phyloP scores from a whole-genome alignment of 2,329 filamentous ascomycete genomes.

The Hymenoscyphus fraxineus region DNA sequence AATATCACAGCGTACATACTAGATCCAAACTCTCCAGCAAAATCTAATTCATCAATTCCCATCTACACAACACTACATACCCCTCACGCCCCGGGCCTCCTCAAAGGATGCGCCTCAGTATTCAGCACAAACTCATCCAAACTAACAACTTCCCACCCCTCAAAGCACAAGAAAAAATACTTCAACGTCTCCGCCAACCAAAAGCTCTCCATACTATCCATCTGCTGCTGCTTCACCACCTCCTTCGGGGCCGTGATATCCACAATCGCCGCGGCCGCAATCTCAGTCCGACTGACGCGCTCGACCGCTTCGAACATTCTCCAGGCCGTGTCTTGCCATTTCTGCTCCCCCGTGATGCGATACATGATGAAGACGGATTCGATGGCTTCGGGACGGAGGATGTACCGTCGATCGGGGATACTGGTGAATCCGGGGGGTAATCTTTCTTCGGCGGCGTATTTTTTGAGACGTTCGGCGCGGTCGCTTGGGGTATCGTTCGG shows the following conservation, averaged over 20 bases:
- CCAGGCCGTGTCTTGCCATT: constrained; percentile 44
- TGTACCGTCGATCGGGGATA: constrained; percentile 40
- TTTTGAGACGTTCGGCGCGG: constrained; percentile 10
- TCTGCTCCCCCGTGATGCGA: constrained; percentile 30
- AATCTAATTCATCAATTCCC: too few relatives aligned
- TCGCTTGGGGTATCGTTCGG: constrained; percentile 40
- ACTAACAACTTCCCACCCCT: constrained; percentile 48
- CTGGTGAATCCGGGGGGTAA: constrained; percentile 25
- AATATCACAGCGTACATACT: too few relatives aligned
- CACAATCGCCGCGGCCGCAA: constrained; percentile 41
- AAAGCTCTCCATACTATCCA: constrained; percentile 58
- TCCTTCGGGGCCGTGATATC: constrained; percentile 46
- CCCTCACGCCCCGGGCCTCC: constrained; percentile 35
- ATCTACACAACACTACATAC: too few relatives aligned
- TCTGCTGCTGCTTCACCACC: constrained; percentile 22
- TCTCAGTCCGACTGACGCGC: constrained; percentile 40
- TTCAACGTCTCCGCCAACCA: constrained; percentile 65
- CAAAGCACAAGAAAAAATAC: constrained; percentile 54
- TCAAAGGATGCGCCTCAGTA: constrained; percentile 34
- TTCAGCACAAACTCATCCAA: constrained; percentile 57
- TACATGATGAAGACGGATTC: constrained; percentile 63
- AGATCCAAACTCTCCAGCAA: too few relatives aligned
- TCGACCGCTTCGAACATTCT: constrained; percentile 47
- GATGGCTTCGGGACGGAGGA: constrained; percentile 61
- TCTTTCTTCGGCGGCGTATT: constrained; percentile 16